Evolutionary conservation across 1,284 basidiomycete genomes (phyloP), one percentile per base, ranked within the genome.

Genomic region (Sphaerobolus stellatus): DNA sequence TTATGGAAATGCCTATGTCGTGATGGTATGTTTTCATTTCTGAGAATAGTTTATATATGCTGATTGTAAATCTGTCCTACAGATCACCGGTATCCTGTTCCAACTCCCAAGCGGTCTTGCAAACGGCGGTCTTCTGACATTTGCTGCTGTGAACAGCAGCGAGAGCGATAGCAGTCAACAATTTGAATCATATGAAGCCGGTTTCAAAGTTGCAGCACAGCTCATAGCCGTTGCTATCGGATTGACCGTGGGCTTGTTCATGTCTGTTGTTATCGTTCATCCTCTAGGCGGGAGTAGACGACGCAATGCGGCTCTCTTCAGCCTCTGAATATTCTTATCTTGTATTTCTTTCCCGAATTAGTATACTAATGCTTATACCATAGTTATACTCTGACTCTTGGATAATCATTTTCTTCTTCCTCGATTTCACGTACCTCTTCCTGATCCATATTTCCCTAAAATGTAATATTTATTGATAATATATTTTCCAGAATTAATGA

Each of bases 71-170:
- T 34, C 25, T 25, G 16, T 38, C 28, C 18, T 14, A 18, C 60
- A 86, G 83, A 84, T 88, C 58, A 88, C 86, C 0, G 90, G 90
- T 46, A 90, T 94, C 54, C 75, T 94, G 16, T 90, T 94, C 71
- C 92, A 95, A 72, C 80, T 95, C 1, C 93, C 92, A 0, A 90
- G 88, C 11, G 93, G 92, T 52, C 78, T 94, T n/a, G 84, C 86
- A 5, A 90, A 85, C 54, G 88, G 89, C 25, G 90, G 92, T 33
- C 78, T 95, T n/a, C 78, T 94, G 61, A 83, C 82, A 59, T 92
- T 90, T 65, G 87, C 82, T 5, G 46, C 72, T 80, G 61, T 74
- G 79, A 58, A 76, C 82, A n/a, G n/a, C n/a, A 22, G 69, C 76
- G 4, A 80, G 77, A 40, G 60, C 62, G 36, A 71, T 70, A 2